Base-by-base conservation (phyloP, 371 early-diverging fungal genomes). In the Zopfochytrium polystomum region DNA sequence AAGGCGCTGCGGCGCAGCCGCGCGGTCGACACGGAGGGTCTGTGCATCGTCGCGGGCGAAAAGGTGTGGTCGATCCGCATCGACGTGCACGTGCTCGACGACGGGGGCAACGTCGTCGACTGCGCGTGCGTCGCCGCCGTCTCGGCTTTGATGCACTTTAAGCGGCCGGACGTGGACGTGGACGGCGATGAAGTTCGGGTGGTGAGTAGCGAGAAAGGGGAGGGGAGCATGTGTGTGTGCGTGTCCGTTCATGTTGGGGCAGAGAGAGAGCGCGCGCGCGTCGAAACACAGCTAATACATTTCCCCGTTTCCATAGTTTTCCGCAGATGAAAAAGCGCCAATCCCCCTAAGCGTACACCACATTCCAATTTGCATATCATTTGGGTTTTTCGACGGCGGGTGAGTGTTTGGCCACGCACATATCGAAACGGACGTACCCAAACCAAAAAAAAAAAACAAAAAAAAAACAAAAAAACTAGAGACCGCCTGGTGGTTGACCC, bases 11-110 rank as follows among this genome's bases (percentile, higher is more conserved):
- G 85, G 60, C 77, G 86, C 60, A 87, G 87, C 59, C 80, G 92
- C 54, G 95, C 94, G 9, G 77, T 98, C 55, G 97, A 98, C 68
- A 89, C 93, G 20, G 98, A 98, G 73, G 91, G 95, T 6, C 78
- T 98, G 58, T 96, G 98, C 73, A 93, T 98, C 54, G 79, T 95
- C 33, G 89, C 95, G n/a, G 93, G 95, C 31, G 91, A 94, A 70
- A 90, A 92, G 79, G 89, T 84, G 72, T 98, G 97, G 96, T 73
- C 80, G 25, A 82, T 98, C 42, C 87, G 92, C 1, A 84, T 95
- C 4, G 95, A 96, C 69, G 72, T 96, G 20, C 88, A 90, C 52
- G 90, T 95, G 55, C 72, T 96, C 56, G 93, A 95, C 71, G 83
- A 95, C 63, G 91, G 90, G 58, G 98, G 98, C 31, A 96, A 96